Conservation (phyloP, 2,329 filamentous ascomycete genomes). For the Neofusicoccum ribis region DNA sequence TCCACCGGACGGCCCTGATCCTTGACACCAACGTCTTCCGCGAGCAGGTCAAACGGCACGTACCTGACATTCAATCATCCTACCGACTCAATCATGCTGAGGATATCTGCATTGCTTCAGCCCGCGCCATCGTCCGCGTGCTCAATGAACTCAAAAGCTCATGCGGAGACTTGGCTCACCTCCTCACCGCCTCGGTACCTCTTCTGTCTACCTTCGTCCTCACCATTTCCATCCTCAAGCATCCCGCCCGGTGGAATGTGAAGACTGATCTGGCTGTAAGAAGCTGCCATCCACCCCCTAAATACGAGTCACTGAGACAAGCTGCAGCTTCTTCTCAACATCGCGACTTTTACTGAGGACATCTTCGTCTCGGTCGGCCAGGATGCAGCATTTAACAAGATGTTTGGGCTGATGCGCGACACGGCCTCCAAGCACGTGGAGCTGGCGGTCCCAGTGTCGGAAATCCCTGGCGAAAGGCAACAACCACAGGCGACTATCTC, state of each 20-base stretch:
- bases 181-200: background rate
- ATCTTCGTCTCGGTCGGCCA: background rate
- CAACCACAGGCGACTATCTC: background rate
- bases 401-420: background rate
- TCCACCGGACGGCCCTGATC: background rate
- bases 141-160: slow-evolving; percentile 4
- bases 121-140: background rate
- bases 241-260: background rate
- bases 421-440: background rate
- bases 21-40: background rate
- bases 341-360: background rate
- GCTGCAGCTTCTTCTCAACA: background rate
- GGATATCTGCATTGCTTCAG: slow-evolving; percentile 1
- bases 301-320: too few species aligned
- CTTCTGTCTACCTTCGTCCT: background rate
- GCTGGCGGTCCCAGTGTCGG: background rate
- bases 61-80: background rate
- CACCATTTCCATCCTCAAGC: background rate
- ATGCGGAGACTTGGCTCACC: background rate
- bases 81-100: background rate
- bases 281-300: too few species aligned
- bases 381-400: background rate
- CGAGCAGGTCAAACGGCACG: background rate
- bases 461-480: background rate
- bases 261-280: background rate